Base-by-base conservation (phyloP, 352 stramenopile genomes). In the Globisporangium radiosum region DNA sequence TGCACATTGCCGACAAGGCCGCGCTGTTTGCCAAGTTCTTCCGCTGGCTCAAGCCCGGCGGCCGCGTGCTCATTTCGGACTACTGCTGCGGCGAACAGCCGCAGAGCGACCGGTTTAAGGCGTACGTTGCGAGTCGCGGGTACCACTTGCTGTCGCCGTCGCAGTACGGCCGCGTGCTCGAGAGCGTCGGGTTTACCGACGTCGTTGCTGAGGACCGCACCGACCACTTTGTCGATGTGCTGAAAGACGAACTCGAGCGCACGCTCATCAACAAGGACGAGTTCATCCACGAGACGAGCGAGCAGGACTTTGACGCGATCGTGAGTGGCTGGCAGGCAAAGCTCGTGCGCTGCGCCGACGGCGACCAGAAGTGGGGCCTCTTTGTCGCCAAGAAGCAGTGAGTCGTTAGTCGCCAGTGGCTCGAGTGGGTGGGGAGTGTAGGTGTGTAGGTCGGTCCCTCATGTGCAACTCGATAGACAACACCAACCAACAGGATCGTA, bases 301-400 rank as follows among this genome's bases (percentile, higher is more conserved):
- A 76, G 49, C 49, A 81, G 47, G 80, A 90, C 57, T 88, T 85
- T 58, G 55, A 78, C 54, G 81, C 78, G 57, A 90, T 90, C 39
- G 75, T 90, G 15, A 69, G 83, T 42, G 78, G 80, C 43, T 90
- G 80, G 80, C 59, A 87, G 61, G 62, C 76, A 36, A 90, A 90
- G 65, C 64, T 90, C 33, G 69, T 86, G 54, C 76, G 80, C 42
- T 88, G 78, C 14, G 76, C 59, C 1, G 80, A 90, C 1, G 80
- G 80, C 13, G 78, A 90, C 42, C 80, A 90, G 66, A 88, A 87
- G 62, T 90, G 80, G 80, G 80, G 80, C n/a, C 64, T 90, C 57
- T 88, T 90, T 48, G 78, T 81, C 63, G 80, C 65, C 47, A 61
- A 78, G 47, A 90, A 90, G 63, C 43, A 72, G 43, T 81, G 68